phyloP scores from a whole-genome alignment of 208 protist species.

The Trypanosoma congolense region DNA sequence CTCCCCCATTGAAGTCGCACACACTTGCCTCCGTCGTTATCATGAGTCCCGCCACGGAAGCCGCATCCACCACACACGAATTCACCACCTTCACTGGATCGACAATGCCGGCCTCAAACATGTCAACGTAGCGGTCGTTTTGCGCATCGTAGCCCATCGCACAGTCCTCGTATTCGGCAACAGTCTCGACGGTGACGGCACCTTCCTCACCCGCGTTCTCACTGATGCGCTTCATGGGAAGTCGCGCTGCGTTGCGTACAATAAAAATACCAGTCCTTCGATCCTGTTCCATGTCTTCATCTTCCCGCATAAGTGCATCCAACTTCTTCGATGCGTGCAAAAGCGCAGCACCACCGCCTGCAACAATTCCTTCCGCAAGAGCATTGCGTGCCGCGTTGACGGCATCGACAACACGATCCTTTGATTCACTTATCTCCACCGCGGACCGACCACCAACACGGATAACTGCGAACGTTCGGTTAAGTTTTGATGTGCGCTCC shows the following conservation, averaged over 20 bases:
- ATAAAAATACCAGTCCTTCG: slow-evolving; percentile 80
- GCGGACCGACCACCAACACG: slow-evolving; percentile 97
- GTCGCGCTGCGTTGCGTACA: slow-evolving; percentile 78
- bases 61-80: slow-evolving; percentile 96
- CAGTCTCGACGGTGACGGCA: slow-evolving; percentile 96
- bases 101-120: slow-evolving; percentile 98
- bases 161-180: slow-evolving; percentile 87
- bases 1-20: slow-evolving; percentile 55
- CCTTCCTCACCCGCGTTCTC: slow-evolving; percentile 98
- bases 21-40: slow-evolving; percentile 99
- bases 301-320: slow-evolving; percentile 84
- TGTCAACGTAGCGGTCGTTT: slow-evolving; percentile 94
- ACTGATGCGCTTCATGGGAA: slow-evolving; percentile 94
- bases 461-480: slow-evolving; percentile 91
- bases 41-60: slow-evolving; percentile 97
- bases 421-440: slow-evolving; percentile 98
- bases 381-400: slow-evolving; percentile 98
- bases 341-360: slow-evolving; percentile 96
- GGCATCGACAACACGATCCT: slow-evolving; percentile 98
- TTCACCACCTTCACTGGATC: slow-evolving; percentile 99
- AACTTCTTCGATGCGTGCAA: slow-evolving; percentile 92
- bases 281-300: slow-evolving; percentile 82
- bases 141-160: slow-evolving; percentile 95
- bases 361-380: slow-evolving; percentile 98
- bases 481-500: slow-evolving; percentile 89